A percentile compares a stretch with the other conserved stretches of the same genome.
phyloP scores from a whole-genome alignment of 495 filamentous ascomycete species.

The Daldinia caldariorum region DNA sequence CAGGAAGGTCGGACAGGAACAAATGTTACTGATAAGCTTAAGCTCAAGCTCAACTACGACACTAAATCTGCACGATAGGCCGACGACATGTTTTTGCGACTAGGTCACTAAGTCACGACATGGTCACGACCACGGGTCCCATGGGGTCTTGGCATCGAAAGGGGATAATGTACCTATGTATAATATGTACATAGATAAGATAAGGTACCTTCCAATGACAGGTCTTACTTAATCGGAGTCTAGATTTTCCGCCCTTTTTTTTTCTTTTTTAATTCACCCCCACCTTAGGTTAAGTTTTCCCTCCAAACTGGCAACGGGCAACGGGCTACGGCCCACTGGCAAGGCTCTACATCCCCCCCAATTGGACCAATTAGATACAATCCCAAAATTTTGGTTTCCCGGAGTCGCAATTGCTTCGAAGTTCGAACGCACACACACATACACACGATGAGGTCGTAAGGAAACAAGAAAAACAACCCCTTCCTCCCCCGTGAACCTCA shows the following conservation, averaged over 20 bases:
- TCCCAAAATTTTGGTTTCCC: conserved; percentile 16
- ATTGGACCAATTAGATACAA: conserved; percentile 24
- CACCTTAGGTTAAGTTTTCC: background rate
- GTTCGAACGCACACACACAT: conserved; percentile 3
- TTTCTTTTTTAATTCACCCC: no score
- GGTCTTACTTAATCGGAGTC: conserved; percentile 19
- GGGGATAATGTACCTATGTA: background rate
- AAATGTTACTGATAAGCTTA: conserved; percentile 15
- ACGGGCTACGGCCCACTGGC: background rate
- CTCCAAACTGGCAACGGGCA: no score
- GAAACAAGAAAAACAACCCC: background rate
- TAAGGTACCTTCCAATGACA: background rate
- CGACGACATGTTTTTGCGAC: conserved; percentile 1
- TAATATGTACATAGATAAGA: background rate
- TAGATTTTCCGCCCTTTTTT: conserved; percentile 30
- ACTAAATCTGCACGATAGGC: conserved; percentile 20
- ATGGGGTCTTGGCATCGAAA: conserved; percentile 26
- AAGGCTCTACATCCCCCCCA: background rate
- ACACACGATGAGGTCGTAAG: conserved; percentile 10
- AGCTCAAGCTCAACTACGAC: conserved; percentile 29
- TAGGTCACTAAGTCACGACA: background rate
- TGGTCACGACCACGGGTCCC: conserved; percentile 6
- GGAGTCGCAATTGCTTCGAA: background rate
- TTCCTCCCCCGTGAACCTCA: background rate
- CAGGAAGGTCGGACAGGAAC: conserved; percentile 13